Percentiles rank a stretch among this genome's conserved stretches.
phyloP scores from a whole-genome alignment of 257 asterid genomes.

The Parsonsia alboflavescens region DNA sequence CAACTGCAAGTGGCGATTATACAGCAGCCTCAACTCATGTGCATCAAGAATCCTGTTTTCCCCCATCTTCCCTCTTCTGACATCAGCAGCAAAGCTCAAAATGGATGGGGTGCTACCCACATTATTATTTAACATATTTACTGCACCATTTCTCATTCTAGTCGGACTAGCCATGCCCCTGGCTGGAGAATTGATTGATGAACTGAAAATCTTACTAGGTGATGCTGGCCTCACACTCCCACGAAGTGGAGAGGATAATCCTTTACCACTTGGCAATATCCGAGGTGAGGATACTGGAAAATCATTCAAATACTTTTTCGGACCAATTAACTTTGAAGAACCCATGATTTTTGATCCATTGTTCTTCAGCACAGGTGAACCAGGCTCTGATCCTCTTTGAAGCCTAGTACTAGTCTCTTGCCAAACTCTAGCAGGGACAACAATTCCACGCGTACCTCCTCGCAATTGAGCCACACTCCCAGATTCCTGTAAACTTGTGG shows the following conservation, averaged over 20 bases:
- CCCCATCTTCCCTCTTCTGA: slow-evolving; percentile 65
- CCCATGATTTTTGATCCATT: slow-evolving; percentile 24
- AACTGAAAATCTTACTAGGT: slow-evolving; percentile 42
- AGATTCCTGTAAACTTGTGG: slow-evolving; percentile 26
- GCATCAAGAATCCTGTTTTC: slow-evolving; percentile 62
- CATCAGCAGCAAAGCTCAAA: slow-evolving; percentile 55
- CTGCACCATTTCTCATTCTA: slow-evolving; percentile 43
- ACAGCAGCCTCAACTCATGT: slow-evolving; percentile 60
- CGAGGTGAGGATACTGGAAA: slow-evolving; percentile 50
- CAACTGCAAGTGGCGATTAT: slow-evolving; percentile 82
- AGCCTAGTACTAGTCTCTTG: slow-evolving; percentile 41
- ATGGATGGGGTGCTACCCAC: slow-evolving; percentile 44
- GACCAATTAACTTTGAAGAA: slow-evolving; percentile 34
- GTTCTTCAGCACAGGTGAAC: slow-evolving; percentile 37
- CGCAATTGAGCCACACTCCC: slow-evolving; percentile 33
- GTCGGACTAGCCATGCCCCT: slow-evolving; percentile 66
- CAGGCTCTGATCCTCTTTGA: slow-evolving; percentile 36
- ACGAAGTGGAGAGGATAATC: slow-evolving; percentile 63
- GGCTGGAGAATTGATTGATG: slow-evolving; percentile 32
- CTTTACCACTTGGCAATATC: slow-evolving; percentile 31
- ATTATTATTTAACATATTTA: slow-evolving; percentile 29
- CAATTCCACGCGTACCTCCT: slow-evolving; percentile 45
- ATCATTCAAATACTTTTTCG: slow-evolving; percentile 39
- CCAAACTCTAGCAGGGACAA: slow-evolving; percentile 57
- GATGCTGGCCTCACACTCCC: slow-evolving; percentile 60